Conservation (phyloP, 129 eudicot species). For the Artemisia tridentata region DNA sequence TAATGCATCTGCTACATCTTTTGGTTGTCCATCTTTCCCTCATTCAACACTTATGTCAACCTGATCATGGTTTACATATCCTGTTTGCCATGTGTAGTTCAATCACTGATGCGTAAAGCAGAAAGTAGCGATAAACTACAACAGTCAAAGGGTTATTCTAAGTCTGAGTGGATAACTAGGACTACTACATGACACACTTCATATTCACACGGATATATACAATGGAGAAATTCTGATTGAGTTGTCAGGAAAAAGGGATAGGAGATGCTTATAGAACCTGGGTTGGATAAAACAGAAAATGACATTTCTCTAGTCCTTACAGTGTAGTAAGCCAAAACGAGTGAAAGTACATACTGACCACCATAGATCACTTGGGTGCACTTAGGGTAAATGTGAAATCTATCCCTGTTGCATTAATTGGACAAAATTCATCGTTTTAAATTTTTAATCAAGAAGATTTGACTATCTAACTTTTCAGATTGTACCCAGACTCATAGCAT, state of each 20-base stretch:
- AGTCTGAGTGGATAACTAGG: no score
- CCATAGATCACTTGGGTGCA: background rate
- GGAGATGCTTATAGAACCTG: background rate
- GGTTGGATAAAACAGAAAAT: background rate
- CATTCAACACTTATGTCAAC: background rate
- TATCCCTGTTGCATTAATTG: background rate
- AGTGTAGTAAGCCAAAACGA: background rate
- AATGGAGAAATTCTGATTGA: background rate
- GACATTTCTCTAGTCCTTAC: background rate
- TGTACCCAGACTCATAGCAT: background rate
- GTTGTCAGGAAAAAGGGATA: background rate
- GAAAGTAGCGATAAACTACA: background rate
- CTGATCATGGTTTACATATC: slow-evolving; percentile 8
- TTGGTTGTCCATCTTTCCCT: slow-evolving; percentile 9
- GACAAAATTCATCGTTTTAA: slow-evolving; percentile 2
- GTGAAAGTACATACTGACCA: slow-evolving; percentile 1
- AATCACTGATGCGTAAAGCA: background rate
- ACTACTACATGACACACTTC: no score
- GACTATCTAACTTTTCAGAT: background rate
- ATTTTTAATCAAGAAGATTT: background rate
- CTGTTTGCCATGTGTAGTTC: no score
- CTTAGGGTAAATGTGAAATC: background rate
- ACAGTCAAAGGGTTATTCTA: background rate
- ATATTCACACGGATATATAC: no score
- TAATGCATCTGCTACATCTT: background rate